Base-by-base conservation (phyloP, 2,329 filamentous ascomycete genomes). In the Ophiostoma fasciatum region DNA sequence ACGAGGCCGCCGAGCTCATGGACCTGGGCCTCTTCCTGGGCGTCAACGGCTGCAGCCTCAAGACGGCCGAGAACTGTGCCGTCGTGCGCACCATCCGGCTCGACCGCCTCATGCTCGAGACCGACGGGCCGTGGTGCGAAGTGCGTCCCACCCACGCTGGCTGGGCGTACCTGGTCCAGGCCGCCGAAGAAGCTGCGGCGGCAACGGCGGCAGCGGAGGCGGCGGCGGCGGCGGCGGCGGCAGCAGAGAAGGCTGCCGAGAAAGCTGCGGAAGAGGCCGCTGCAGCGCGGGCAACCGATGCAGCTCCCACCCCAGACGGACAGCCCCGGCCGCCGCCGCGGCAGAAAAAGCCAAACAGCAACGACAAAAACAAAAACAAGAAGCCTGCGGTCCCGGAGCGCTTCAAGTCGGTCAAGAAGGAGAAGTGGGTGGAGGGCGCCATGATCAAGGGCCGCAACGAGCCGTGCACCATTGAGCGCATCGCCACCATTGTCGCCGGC, bases 381-480 rank as follows among this genome's bases (percentile, higher is more conserved):
- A 72, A 71, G 49, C 64, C 74, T 5, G 77, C 78, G 35, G 72
- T 81, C 2, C 78, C 79, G 0, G 66, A 74, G 35, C 61, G 83
- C 23, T 90, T 78, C 47, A 92, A 82, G 58, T 67, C 77, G 5
- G 80, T 94, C 21, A 98, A 96, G 66, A 96, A 94, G 61, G 90
- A 98, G 61, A 93, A 82, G 55, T 98, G 85, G 79, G 71, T 73
- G 30, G 74, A 82, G 49, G 88, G 87, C 0, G 68, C 68, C 28
- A 88, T 94, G 82, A 72, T 98, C 36, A 98, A 96, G 60, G 84
- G 88, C 1, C 73, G 90, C 41, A 98, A 98, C 52, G 90, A 98
- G 58, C 83, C 88, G 9, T 87, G 80, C 48, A 79, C 72, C 36
- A 94, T 98, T 45, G 74, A 78, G 45, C 75, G 79, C 36, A 82